These are phyloP conservation scores for Simplicillium aogashimaense DNA, from an alignment of 2,329 filamentous ascomycete species.

Conservation along the genomic window DNA sequence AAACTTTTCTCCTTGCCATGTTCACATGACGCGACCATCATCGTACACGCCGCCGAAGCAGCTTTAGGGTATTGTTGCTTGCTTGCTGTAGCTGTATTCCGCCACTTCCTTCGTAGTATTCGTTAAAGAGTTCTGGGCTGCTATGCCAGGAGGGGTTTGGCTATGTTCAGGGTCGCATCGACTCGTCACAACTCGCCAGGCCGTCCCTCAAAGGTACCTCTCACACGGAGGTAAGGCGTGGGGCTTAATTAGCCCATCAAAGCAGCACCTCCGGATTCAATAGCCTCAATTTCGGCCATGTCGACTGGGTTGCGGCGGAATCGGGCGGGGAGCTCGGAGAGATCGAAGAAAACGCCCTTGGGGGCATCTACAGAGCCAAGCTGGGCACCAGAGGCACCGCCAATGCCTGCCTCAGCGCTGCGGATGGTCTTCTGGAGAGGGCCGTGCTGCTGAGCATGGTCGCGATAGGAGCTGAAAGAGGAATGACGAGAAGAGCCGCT, in stretches of 20 bases:
- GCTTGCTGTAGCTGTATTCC: too few species aligned
- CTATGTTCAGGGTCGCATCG: background rate
- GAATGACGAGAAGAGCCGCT: slow-evolving; percentile 36
- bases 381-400: slow-evolving; percentile 54
- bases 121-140: too few species aligned
- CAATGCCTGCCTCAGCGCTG: slow-evolving; percentile 31
- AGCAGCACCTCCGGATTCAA: slow-evolving; percentile 83
- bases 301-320: slow-evolving; percentile 71
- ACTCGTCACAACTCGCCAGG: background rate
- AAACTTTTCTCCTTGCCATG: too few species aligned
- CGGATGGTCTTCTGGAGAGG: slow-evolving; percentile 54
- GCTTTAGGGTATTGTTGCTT: too few species aligned
- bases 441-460: slow-evolving; percentile 69
- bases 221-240: too few species aligned
- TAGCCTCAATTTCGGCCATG: slow-evolving; percentile 81
- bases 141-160: too few species aligned
- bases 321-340: slow-evolving; percentile 73
- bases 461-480: slow-evolving; percentile 67
- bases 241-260: slow-evolving; percentile 30
- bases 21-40: too few species aligned
- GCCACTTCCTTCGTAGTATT: too few species aligned
- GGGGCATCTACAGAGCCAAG: slow-evolving; percentile 64
- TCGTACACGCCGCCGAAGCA: too few species aligned
- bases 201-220: too few species aligned
- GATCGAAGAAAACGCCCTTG: slow-evolving; percentile 75